Percentiles rank a stretch among this genome's conserved stretches.
These are phyloP conservation scores for Skeletonema marinoi DNA, from an alignment of 108 stramenopile species.

Conservation along the genomic window DNA sequence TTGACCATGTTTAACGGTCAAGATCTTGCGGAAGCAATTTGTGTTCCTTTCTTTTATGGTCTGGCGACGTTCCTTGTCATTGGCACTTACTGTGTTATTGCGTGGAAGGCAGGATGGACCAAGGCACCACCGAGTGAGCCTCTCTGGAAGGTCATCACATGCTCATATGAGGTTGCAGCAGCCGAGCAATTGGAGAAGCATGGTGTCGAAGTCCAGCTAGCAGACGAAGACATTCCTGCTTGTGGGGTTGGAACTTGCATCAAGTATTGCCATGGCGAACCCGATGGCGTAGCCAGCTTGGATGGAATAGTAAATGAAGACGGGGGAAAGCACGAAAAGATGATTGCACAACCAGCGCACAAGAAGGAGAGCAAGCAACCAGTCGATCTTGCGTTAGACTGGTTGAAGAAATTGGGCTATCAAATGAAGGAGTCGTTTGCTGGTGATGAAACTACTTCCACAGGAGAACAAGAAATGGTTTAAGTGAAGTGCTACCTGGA, in stretches of 20 bases:
- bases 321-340: background rate
- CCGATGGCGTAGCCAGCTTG: too few species aligned
- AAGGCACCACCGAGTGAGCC: conserved; percentile 64
- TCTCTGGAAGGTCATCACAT: conserved; percentile 56
- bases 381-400: background rate
- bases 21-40: conserved; percentile 57
- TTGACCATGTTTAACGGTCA: conserved; percentile 67
- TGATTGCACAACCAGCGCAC: background rate
- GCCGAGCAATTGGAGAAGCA: conserved; percentile 21
- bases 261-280: background rate
- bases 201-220: conserved; percentile 3
- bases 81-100: conserved; percentile 54
- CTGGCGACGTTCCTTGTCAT: conserved; percentile 48
- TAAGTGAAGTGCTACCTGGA: too few species aligned
- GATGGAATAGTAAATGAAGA: background rate
- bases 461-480: background rate
- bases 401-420: background rate
- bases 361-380: background rate
- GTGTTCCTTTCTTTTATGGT: conserved; percentile 75
- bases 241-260: background rate
- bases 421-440: background rate
- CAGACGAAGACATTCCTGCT: background rate
- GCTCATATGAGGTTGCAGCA: conserved; percentile 59
- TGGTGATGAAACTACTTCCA: background rate
- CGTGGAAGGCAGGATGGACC: conserved; percentile 75